Conservation (phyloP, 202 grass and related monocot species). For the Setaria viridis region DNA sequence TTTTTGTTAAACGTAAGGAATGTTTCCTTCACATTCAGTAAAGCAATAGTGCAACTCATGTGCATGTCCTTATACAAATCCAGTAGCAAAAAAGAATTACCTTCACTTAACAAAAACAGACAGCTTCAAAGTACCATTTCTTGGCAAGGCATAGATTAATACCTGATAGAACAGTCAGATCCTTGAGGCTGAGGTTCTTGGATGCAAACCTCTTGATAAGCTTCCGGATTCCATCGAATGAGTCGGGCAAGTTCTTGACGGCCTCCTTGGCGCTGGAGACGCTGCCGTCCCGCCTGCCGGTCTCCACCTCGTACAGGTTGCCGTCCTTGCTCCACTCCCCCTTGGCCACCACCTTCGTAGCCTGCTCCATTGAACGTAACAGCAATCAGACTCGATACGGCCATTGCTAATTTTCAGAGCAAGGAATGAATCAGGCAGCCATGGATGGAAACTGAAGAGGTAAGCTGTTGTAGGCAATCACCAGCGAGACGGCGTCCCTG, state of each 20-base stretch:
- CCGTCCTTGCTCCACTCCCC: conserved; percentile 57
- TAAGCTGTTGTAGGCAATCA: neutral
- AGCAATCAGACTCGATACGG: neutral
- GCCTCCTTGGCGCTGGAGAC: conserved; percentile 49
- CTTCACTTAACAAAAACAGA: neutral
- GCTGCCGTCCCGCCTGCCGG: conserved; percentile 53
- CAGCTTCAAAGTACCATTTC: neutral
- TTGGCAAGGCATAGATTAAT: neutral
- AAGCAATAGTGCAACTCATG: neutral
- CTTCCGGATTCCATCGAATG: conserved; percentile 47
- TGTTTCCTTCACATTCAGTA: neutral
- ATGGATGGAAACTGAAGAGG: neutral
- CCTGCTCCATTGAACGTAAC: conserved; percentile 23
- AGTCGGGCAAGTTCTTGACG: conserved; percentile 48
- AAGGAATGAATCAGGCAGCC: neutral
- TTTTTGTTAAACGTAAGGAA: neutral
- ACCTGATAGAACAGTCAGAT: conserved; percentile 64
- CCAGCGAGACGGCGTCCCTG: conserved; percentile 59
- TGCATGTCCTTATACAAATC: neutral
- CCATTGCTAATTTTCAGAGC: neutral
- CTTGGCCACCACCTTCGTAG: conserved; percentile 49
- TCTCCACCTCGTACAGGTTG: conserved; percentile 65
- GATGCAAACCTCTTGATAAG: conserved; percentile 50
- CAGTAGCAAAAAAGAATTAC: neutral
- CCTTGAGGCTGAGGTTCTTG: conserved; percentile 57